These are phyloP conservation scores for Serendipita sp. DNA, from an alignment of 768 basidiomycete genomes.

Conservation along the genomic window DNA sequence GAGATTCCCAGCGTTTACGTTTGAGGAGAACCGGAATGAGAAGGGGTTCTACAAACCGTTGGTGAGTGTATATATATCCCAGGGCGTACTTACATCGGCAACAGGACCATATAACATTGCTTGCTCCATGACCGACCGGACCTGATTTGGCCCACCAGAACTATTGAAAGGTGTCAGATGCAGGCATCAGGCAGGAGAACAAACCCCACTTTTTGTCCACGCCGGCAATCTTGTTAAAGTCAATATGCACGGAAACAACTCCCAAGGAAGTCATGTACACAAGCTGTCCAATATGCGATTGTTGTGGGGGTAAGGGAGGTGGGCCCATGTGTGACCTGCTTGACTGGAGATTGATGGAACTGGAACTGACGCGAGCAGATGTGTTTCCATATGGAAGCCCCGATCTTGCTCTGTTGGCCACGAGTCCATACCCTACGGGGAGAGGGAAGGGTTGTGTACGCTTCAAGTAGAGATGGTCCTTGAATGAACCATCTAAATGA, in stretches of 20 bases:
- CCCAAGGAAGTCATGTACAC: background rate
- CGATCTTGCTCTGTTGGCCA: background rate
- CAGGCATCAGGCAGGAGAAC: background rate
- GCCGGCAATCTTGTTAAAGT: background rate
- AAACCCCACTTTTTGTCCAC: background rate
- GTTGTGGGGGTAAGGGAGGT: too few relatives aligned
- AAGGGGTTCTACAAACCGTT: constrained; percentile 42
- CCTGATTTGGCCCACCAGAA: constrained; percentile 35
- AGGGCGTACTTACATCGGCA: constrained; percentile 31
- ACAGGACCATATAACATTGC: constrained; percentile 64
- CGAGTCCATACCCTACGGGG: background rate
- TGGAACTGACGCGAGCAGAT: background rate
- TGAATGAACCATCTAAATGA: background rate
- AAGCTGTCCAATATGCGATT: background rate
- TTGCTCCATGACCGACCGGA: constrained; percentile 69
- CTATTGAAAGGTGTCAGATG: background rate
- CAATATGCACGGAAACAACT: background rate
- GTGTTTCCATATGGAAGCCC: background rate
- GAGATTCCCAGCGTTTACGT: constrained; percentile 59
- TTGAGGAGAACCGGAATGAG: constrained; percentile 65
- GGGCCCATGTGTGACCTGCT: background rate
- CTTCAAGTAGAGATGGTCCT: constrained; percentile 2
- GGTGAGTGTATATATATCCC: background rate
- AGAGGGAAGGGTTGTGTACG: background rate
- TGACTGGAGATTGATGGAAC: background rate